These are phyloP conservation scores for Scopulariopsis brevicaulis DNA, from an alignment of 2,329 filamentous ascomycete genomes.

Conservation along the genomic window DNA sequence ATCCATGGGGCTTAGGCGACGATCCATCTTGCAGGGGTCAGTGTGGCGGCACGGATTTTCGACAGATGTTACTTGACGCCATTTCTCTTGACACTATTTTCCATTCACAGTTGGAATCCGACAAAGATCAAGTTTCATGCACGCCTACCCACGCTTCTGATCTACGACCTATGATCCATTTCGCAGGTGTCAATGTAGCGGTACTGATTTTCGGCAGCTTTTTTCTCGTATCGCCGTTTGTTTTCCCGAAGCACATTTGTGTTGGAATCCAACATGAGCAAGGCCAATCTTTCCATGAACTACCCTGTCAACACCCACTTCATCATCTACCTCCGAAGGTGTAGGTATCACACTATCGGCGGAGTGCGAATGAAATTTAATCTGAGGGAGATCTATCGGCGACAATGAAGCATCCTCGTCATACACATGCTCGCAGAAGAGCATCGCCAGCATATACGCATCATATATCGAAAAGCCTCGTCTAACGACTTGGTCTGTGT, in stretches of 20 bases:
- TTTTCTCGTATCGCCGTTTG: neutral
- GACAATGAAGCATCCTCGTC: neutral
- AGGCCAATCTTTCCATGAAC: neutral
- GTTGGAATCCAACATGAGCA: neutral
- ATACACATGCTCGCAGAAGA: neutral
- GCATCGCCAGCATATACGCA: neutral
- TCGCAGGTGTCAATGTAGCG: neutral
- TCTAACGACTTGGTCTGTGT: neutral
- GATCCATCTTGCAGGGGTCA: neutral
- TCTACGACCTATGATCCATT: neutral
- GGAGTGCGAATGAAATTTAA: neutral
- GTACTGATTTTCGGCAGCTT: neutral
- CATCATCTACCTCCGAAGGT: neutral
- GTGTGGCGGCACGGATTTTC: neutral
- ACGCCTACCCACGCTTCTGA: neutral
- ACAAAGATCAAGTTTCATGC: neutral
- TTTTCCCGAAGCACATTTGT: neutral
- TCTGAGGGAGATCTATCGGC: neutral
- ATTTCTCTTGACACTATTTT: too few relatives aligned
- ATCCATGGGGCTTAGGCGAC: too few relatives aligned
- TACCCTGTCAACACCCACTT: neutral
- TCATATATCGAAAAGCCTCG: neutral
- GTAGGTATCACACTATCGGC: neutral
- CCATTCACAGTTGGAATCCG: neutral
- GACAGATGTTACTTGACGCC: neutral